Base-by-base conservation (phyloP, 495 filamentous ascomycete genomes). In the Penicillium pancosmium region DNA sequence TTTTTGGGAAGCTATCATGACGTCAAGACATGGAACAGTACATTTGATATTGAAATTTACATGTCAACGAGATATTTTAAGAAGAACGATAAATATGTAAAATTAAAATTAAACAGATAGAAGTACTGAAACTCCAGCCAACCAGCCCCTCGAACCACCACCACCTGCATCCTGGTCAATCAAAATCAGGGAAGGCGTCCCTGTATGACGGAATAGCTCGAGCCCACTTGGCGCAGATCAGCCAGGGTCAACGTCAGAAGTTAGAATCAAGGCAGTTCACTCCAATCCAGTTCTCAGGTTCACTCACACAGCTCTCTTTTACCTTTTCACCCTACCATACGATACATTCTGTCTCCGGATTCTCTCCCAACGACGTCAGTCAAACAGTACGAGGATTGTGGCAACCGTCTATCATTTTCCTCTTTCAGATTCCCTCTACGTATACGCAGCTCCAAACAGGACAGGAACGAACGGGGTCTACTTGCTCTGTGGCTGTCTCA, bases 321-420 rank as follows among this genome's bases (percentile, higher is more conserved):
- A 38, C 36, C 9, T 38, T 48, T n/a, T 27, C 46, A n/a, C 41
- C 16, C 41, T 44, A 7, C 27, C 27, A 31, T 31, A 31, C 16
- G 10, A 43, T 2, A 12, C 4, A n/a, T 18, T 44, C 41, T 19
- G 36, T 44, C 16, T 15, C 13, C 40, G 16, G 19, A 12, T 16
- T 43, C 16, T 5, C 5, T 4, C 15, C 41, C 41, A 50, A 50
- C 50, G 57, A 65, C 62, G 62, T 65, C 62, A 65, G 59, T 47
- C 33, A n/a, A 35, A 57, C 63, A 65, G 55, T 40, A 53, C 56
- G 56, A 62, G 19, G 55, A 31, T 13, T 56, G 52, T 48, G 31
- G 46, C 59, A 15, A 31, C 19, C 50, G 63, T 62, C 63, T 66
- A 66, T 66, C 63, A 59, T 56, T 62, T 33, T 50, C 63, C 63